Evolutionary conservation across 768 basidiomycete species (phyloP), one percentile per base, ranked within the genome.

Genomic region (Leccinum truebloodii): DNA sequence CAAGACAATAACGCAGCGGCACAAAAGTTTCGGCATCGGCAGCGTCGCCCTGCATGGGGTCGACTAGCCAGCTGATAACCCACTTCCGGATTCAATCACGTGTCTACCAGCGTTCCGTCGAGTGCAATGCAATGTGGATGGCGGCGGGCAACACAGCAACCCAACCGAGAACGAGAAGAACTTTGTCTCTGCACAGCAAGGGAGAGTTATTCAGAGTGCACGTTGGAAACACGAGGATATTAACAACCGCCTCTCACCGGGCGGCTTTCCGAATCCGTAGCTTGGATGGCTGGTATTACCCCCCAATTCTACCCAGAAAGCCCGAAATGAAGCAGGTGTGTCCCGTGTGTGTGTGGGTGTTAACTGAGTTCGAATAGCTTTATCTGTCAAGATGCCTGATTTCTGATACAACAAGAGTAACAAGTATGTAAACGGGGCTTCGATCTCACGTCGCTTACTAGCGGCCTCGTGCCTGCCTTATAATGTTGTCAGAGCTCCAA

Each of bases 381-480:
- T 63, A 67, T 70, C 66, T 35, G 60, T 58, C 57, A 60, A 60
- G 46, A 37, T 41, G 55, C 22, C 55, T 55, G 64, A 60, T 65
- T 60, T 58, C 57, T 62, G 64, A 67, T 65, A 50, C 28, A 39
- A 52, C 52, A 28, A 32, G 12, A 34, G 46, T 52, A 41, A 53
- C 37, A n/a, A 53, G 62, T 67, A 66, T 65, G 65, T 67, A 63
- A 68, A 54, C 51, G 53, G 39, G 39, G 46, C 58, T 66, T 66
- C 63, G 59, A 70, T 72, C 72, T 69, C 73, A 69, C 72, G 65
- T 74, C 74, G 69, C 67, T 70, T 74, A 71, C n/a, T 35, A 53
- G 58, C 59, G 56, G 73, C 73, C 73, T 74, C 73, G 74, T 74
- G 73, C 26, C 60, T 70, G 63, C 73, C 72, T 63, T 74, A 75